Conservation (phyloP, 2,329 filamentous ascomycete species). For the Cercospora brassicicola region DNA sequence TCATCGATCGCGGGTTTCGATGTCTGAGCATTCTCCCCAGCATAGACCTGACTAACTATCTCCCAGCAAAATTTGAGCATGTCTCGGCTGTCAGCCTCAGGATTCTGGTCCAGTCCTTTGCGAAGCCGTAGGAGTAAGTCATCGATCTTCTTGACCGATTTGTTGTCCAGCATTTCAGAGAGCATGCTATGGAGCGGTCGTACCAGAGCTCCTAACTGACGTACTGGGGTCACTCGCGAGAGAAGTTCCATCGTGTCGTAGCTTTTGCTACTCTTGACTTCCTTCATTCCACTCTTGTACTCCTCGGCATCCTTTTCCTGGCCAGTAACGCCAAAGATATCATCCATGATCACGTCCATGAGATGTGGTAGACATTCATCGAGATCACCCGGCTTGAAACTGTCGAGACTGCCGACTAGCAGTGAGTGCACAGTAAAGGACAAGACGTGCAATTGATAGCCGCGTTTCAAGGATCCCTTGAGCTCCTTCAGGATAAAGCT, state of each 20-base stretch:
- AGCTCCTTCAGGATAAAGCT: conserved; percentile 93
- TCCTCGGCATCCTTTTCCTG: conserved; percentile 97
- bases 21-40: conserved; percentile 39
- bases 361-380: conserved; percentile 82
- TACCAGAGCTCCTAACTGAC: conserved; percentile 71
- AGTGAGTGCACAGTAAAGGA: conserved; percentile 95
- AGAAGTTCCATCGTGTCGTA: conserved; percentile 96
- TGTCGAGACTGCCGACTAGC: conserved; percentile 63
- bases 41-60: conserved; percentile 81
- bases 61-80: conserved; percentile 95
- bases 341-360: conserved; percentile 88
- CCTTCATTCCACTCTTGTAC: conserved; percentile 93
- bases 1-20: conserved; percentile 21
- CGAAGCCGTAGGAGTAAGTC: conserved; percentile 81
- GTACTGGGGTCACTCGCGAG: conserved; percentile 76
- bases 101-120: conserved; percentile 78
- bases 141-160: conserved; percentile 85
- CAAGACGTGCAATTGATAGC: conserved; percentile 91
- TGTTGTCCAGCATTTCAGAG: conserved; percentile 78
- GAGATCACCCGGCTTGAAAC: conserved; percentile 76
- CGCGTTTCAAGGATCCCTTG: conserved; percentile 74
- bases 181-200: conserved; percentile 76
- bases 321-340: conserved; percentile 88
- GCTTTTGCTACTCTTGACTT: conserved; percentile 97
- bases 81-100: conserved; percentile 73